A percentile compares a stretch with the other conserved stretches of the same genome.
Conservation (phyloP, 768 basidiomycete species). For the Mycena haematopus region DNA sequence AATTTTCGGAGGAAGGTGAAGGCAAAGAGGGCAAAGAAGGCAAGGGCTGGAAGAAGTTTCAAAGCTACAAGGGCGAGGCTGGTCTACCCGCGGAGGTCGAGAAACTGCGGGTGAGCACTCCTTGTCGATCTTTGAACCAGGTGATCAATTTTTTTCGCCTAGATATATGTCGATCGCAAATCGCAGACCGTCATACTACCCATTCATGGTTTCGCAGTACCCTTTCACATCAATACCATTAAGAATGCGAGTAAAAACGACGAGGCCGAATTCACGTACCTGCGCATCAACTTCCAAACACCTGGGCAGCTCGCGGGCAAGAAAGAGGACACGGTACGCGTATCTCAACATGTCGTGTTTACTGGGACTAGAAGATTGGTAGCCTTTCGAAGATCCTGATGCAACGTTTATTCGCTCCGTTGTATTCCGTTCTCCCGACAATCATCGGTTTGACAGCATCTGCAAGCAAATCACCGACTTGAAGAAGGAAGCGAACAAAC, state of each 20-base stretch:
- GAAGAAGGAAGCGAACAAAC: conserved; percentile 96
- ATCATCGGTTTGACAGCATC: conserved; percentile 86
- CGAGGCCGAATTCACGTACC: conserved; percentile 92
- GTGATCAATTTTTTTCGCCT: conserved; percentile 4
- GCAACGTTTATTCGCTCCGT: conserved; percentile 96
- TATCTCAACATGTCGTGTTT: conserved; percentile 22
- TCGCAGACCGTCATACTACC: conserved; percentile 90
- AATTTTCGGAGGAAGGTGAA: conserved; percentile 83
- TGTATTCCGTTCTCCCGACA: conserved; percentile 90
- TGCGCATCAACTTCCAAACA: conserved; percentile 98
- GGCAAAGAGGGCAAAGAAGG: conserved; percentile 81
- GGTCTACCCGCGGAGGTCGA: conserved; percentile 88
- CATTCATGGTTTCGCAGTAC: conserved; percentile 93
- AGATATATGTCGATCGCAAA: conserved; percentile 94
- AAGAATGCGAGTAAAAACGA: conserved; percentile 98
- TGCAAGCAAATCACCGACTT: conserved; percentile 93
- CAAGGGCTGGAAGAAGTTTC: conserved; percentile 94
- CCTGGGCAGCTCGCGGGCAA: conserved; percentile 97
- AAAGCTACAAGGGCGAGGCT: conserved; percentile 95
- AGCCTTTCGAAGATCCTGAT: conserved; percentile 97
- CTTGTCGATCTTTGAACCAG: conserved; percentile 18
- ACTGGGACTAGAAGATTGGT: neutral
- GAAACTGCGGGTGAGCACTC: conserved; percentile 67
- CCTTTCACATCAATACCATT: conserved; percentile 98
- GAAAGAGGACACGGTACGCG: conserved; percentile 91